Percentiles rank a stretch among this genome's conserved stretches.
Conservation (phyloP, 164 flowering plant species). For the Berberis vulgaris region DNA sequence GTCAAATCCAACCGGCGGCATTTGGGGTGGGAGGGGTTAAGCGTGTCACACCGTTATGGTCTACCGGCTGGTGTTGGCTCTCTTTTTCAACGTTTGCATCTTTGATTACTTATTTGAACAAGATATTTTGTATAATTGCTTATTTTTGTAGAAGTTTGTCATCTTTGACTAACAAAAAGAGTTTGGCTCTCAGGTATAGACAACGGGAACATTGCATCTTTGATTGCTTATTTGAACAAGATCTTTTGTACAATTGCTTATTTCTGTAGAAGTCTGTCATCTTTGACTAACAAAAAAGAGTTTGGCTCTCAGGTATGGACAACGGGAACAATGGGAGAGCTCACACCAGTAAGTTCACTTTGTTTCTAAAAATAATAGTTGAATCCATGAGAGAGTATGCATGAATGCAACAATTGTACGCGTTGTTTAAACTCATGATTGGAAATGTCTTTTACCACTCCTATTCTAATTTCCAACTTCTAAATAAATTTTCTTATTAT, state of each 20-base stretch:
- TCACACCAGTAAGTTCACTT: conserved; percentile 65
- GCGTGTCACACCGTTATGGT: too few species aligned
- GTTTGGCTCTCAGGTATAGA: conserved; percentile 55
- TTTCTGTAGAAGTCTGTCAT: not conserved
- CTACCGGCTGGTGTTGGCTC: too few species aligned
- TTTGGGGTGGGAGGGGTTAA: too few species aligned
- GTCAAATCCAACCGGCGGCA: too few species aligned
- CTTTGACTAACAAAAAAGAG: not conserved
- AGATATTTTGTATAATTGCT: not conserved
- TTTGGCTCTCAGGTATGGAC: conserved; percentile 64
- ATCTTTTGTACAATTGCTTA: not conserved
- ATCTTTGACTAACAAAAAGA: not conserved
- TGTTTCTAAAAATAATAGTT: not conserved
- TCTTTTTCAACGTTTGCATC: too few species aligned
- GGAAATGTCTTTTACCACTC: too few species aligned
- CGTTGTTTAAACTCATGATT: too few species aligned
- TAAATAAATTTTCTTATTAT: too few species aligned
- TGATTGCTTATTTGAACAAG: not conserved
- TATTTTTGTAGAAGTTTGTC: not conserved
- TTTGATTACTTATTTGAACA: not conserved
- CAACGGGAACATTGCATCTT: conserved; percentile 56
- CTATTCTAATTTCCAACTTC: too few species aligned
- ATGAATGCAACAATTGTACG: too few species aligned
- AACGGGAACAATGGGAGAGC: conserved; percentile 98
- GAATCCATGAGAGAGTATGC: too few species aligned